Evolutionary conservation across 2,329 filamentous ascomycete species (phyloP), one percentile per base, ranked within the genome.

Genomic region (Pseudogymnoascus sp.): DNA sequence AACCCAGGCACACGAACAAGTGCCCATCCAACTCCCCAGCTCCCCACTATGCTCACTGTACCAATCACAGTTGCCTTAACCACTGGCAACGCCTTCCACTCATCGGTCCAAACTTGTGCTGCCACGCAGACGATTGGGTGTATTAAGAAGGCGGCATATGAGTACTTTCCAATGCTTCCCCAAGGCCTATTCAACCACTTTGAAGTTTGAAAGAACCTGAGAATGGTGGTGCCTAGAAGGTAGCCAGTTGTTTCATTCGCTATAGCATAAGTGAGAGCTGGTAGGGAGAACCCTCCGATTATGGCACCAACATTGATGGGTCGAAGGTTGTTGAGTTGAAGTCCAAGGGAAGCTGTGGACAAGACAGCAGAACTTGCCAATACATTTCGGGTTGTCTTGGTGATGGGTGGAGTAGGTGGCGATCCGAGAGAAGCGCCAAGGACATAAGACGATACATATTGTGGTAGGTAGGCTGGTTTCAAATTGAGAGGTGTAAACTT

Each of bases 81-180:
- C 7, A 33, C 44, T 17, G 29, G 44, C 44, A n/a, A 55, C n/a
- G 44, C 25, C 4, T 55, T 3, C 44, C 44, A 55, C 12, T 55
- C 27, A 9, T 55, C 44, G 15, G 44, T 55, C 44, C 29, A 55
- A 17, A 55, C n/a, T 4, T 55, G 44, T 17, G 44, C 29, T 2
- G 44, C 59, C 8, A 61, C 61, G 29, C 48, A 36, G 5, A 65
- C 5, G 41, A 65, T 21, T 15, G 62, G 61, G 55, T 65, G 61
- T 5, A 65, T 58, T 29, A 65, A 33, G 27, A 63, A 63, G 1
- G 63, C 61, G 2, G 62, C 62, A 60, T 65, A 65, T n/a, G 59
- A 61, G 48, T 61, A 63, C 25, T 31, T 41, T 4, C 48, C 62
- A 9, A 65, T 31, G 27, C 36, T 51, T 36, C 58, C 61, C 63